phyloP scores from a whole-genome alignment of 2,329 filamentous ascomycete species.

The Fusarium sp. region DNA sequence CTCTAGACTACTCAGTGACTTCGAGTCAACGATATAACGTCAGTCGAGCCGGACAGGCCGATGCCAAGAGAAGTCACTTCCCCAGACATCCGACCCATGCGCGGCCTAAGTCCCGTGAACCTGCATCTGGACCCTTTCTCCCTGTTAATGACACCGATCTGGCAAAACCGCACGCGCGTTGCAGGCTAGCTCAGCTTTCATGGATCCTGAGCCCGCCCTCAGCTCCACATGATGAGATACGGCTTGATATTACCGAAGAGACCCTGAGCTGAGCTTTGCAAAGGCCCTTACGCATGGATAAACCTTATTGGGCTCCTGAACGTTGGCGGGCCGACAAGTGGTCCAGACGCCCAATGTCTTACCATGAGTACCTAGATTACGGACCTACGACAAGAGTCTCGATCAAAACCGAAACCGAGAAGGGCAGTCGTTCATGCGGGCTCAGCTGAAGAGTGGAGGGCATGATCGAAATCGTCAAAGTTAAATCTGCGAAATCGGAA shows the following conservation, averaged over 20 bases:
- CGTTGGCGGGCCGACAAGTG: background rate
- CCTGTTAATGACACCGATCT: fast-evolving
- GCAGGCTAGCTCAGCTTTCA: background rate
- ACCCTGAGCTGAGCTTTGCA: fast-evolving
- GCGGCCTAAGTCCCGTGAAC: too few relatives aligned
- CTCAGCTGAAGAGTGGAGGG: background rate
- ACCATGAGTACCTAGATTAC: background rate
- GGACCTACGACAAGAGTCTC: background rate
- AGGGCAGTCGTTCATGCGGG: background rate
- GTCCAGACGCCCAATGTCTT: background rate
- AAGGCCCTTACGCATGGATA: fast-evolving
- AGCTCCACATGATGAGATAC: background rate
- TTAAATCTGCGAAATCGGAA: background rate
- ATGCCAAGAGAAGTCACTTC: background rate
- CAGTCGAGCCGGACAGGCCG: background rate
- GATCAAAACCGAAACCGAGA: background rate
- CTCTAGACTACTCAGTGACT: background rate
- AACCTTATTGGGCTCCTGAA: background rate
- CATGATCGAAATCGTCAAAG: background rate
- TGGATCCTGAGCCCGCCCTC: background rate
- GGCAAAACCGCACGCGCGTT: background rate
- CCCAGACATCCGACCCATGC: background rate
- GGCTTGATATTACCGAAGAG: background rate
- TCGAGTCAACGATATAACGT: background rate
- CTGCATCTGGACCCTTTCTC: too few relatives aligned